These are phyloP conservation scores for Ampelocalamus luodianensis DNA, from an alignment of 176 grass and related monocot species.

Conservation along the genomic window DNA sequence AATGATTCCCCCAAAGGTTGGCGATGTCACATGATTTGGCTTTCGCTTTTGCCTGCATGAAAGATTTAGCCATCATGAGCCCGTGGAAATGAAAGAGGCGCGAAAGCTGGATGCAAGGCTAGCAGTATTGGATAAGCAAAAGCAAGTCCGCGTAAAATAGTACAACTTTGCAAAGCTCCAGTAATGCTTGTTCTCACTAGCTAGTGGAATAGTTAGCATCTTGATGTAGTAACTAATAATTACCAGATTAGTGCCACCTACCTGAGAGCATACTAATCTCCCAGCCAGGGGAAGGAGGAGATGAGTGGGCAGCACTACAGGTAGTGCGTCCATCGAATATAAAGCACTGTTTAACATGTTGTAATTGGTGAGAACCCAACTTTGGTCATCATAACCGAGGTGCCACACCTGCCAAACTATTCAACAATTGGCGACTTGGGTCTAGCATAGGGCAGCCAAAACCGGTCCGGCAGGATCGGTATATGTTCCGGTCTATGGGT, in stretches of 20 bases:
- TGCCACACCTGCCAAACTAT: not conserved
- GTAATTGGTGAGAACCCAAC: not conserved
- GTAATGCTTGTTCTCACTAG: not conserved
- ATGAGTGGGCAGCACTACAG: not conserved
- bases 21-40: conserved; percentile 43
- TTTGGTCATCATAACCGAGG: not conserved
- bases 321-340: not conserved
- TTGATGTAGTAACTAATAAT: not conserved
- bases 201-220: conserved; percentile 4
- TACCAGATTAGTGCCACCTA: conserved; percentile 20
- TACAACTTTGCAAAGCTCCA: conserved; percentile 34
- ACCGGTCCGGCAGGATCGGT: not conserved
- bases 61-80: conserved; percentile 53
- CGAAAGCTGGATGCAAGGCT: conserved; percentile 12
- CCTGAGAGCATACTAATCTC: conserved; percentile 2
- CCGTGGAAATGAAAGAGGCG: conserved; percentile 5
- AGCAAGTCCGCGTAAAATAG: not conserved
- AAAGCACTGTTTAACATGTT: not conserved
- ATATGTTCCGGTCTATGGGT: too few relatives aligned
- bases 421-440: not conserved
- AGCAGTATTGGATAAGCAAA: conserved; percentile 39
- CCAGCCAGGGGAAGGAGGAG: not conserved
- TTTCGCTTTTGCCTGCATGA: conserved; percentile 46
- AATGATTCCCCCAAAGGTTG: conserved; percentile 36
- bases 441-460: not conserved